Percentiles rank a stretch among this genome's conserved stretches.
phyloP scores from a whole-genome alignment of 2,329 filamentous ascomycete species.

The Sclerotinia spermophila region DNA sequence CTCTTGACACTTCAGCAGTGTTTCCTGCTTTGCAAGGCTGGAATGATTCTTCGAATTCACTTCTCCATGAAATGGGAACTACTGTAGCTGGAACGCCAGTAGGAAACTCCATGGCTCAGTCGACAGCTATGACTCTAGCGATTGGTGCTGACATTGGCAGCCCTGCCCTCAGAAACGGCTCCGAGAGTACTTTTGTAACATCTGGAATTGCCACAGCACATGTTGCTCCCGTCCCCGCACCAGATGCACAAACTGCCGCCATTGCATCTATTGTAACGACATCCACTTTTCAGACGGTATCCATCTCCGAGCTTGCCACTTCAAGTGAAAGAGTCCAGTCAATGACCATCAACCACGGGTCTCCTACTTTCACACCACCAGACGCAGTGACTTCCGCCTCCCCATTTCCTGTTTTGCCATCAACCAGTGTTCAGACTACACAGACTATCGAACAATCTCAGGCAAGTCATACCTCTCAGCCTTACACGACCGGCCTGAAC shows the following conservation, averaged over 20 bases:
- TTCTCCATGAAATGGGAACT: neutral
- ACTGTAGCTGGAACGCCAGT: neutral
- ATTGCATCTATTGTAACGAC: neutral
- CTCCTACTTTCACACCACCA: neutral
- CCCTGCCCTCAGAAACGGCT: conserved; percentile 2
- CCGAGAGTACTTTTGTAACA: neutral
- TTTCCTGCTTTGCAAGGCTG: neutral
- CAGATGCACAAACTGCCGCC: neutral
- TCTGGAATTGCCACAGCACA: neutral
- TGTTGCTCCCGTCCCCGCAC: neutral
- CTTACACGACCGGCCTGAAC: neutral
- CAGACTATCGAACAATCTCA: neutral
- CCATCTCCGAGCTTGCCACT: neutral
- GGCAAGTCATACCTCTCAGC: neutral
- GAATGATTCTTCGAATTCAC: conserved; percentile 4
- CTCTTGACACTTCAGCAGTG: neutral
- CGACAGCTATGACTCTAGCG: conserved; percentile 1
- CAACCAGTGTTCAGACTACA: neutral
- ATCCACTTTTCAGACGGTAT: neutral
- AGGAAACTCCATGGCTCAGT: neutral
- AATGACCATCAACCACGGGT: neutral
- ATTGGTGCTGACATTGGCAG: neutral
- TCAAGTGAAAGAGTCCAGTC: neutral
- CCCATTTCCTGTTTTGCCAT: neutral
- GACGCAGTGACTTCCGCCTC: neutral